Percentiles rank a stretch among this genome's conserved stretches.
phyloP scores from a whole-genome alignment of 805 yeast genomes.

The Candida koratica region DNA sequence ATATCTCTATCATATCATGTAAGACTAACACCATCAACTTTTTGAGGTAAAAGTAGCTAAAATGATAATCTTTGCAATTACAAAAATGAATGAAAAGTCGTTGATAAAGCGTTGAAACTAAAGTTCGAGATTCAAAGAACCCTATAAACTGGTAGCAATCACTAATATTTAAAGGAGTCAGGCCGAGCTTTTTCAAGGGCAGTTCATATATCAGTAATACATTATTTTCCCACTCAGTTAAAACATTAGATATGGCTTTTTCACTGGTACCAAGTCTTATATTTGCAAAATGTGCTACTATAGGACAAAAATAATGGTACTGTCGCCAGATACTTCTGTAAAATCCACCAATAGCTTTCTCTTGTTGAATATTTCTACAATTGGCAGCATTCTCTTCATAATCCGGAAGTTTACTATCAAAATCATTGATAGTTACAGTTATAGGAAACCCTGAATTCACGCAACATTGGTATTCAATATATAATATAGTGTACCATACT shows the following conservation, averaged over 20 bases:
- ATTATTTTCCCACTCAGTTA: not conserved
- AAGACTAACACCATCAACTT: not conserved
- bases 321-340: not conserved
- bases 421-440: conserved; percentile 24
- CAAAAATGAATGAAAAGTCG: not conserved
- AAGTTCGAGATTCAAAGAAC: not conserved
- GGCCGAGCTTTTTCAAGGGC: not conserved
- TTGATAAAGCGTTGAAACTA: not conserved
- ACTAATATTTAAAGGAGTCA: not conserved
- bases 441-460: conserved; percentile 31
- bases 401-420: conserved; percentile 29
- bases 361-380: conserved; percentile 23
- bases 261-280: not conserved
- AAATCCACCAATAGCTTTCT: not conserved
- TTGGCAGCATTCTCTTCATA: conserved; percentile 35
- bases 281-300: not conserved
- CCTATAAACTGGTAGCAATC: conserved; percentile 2
- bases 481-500: conserved; percentile 33
- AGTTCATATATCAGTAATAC: not conserved
- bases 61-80: not conserved
- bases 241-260: not conserved
- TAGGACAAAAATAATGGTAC: not conserved
- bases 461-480: conserved; percentile 27
- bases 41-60: conserved; percentile 2
- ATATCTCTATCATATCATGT: not conserved